Conservation (phyloP, 1,139 yeast species). For the Debaryomyces robertsiae region DNA sequence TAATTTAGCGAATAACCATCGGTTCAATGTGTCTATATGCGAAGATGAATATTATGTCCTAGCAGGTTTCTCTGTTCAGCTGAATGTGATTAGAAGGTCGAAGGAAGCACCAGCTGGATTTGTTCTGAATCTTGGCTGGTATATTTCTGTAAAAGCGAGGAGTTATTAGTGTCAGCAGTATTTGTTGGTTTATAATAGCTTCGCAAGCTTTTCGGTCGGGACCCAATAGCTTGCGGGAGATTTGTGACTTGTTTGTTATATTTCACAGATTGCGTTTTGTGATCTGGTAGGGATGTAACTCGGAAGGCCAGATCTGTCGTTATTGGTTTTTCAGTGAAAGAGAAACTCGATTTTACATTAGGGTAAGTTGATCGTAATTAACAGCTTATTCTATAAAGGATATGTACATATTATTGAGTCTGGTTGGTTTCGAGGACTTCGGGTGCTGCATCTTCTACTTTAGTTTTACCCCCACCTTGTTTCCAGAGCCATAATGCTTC, state of each 20-base stretch:
- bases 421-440: background rate
- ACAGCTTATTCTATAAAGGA: conserved; percentile 11
- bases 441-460: conserved; percentile 6
- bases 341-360: conserved; percentile 2
- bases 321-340: conserved; percentile 10
- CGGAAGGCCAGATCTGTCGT: conserved; percentile 5
- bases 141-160: background rate
- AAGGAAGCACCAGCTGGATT: background rate
- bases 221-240: conserved; percentile 3
- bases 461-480: conserved; percentile 63
- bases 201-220: conserved; percentile 1
- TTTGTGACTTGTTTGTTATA: conserved; percentile 1
- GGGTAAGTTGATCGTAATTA: conserved; percentile 3
- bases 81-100: conserved; percentile 12
- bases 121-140: conserved; percentile 5
- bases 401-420: conserved; percentile 11
- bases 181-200: conserved; percentile 3
- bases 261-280: conserved; percentile 8
- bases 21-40: conserved; percentile 59
- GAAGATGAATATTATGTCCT: conserved; percentile 27
- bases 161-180: conserved; percentile 8
- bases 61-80: conserved; percentile 8
- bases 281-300: background rate
- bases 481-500: conserved; percentile 96
- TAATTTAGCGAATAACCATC: conserved; percentile 33